Conservation (phyloP, 768 basidiomycete genomes). For the Hemileccinum impolitum region DNA sequence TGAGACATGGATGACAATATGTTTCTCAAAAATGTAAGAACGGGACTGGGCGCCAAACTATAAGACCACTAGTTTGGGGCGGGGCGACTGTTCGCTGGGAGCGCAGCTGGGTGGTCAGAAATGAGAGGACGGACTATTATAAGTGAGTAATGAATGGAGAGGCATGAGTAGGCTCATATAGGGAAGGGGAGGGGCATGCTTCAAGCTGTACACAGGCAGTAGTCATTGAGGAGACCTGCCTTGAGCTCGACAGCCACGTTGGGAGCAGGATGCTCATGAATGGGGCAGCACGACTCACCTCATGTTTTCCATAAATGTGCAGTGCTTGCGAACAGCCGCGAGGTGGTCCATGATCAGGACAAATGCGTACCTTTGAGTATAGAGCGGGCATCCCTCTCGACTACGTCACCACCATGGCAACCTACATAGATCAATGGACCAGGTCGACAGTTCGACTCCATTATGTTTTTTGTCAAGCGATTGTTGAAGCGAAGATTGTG, state of each 20-base stretch:
- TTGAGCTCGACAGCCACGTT: conserved; percentile 37
- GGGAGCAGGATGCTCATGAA: conserved; percentile 31
- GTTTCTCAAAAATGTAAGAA: conserved; percentile 7
- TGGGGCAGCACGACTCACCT: conserved; percentile 33
- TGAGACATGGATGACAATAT: conserved; percentile 23
- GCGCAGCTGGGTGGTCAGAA: conserved; percentile 26
- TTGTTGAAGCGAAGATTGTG: conserved; percentile 3
- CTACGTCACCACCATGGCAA: conserved; percentile 28
- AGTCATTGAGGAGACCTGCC: conserved; percentile 31
- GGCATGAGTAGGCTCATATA: conserved; percentile 31
- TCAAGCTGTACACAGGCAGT: conserved; percentile 31
- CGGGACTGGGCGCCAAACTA: conserved; percentile 11
- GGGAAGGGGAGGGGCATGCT: conserved; percentile 23
- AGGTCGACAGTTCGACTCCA: conserved; percentile 3
- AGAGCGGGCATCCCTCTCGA: conserved; percentile 19
- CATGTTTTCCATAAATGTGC: conserved; percentile 36
- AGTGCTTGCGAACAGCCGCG: conserved; percentile 31
- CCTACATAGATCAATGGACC: conserved; percentile 10
- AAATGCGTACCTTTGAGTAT: conserved; percentile 25
- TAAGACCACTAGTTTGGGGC: conserved; percentile 7
- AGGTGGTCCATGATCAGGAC: conserved; percentile 33
- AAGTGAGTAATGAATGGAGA: conserved; percentile 26
- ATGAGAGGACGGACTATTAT: conserved; percentile 30
- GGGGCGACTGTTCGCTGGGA: conserved; percentile 16
- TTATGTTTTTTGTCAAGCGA: conserved; percentile 14